Evolutionary conservation across 305 asterid species (phyloP).

Genomic region (Plantago coronopus): DNA sequence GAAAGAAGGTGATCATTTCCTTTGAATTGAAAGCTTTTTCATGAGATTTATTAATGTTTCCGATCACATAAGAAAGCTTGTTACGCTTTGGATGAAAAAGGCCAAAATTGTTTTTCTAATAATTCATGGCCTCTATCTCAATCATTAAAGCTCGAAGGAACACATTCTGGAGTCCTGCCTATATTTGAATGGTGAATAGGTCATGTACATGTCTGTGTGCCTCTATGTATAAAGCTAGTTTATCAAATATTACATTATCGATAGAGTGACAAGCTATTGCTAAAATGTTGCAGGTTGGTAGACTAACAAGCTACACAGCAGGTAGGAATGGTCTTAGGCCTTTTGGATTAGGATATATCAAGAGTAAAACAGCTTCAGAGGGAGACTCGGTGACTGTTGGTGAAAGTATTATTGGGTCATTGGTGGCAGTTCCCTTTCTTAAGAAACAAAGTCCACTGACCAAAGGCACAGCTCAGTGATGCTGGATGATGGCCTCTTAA

Average conservation of each 20-base stretch:
- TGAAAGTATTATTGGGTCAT: slow-evolving; percentile 52
- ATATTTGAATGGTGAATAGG: neutral
- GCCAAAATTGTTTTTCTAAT: neutral
- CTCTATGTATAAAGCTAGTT: slow-evolving; percentile 11
- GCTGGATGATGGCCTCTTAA: slow-evolving; percentile 17
- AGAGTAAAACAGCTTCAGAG: slow-evolving; percentile 62
- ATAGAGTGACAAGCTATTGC: slow-evolving; percentile 16
- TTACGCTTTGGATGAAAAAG: neutral
- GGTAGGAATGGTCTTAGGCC: slow-evolving; percentile 53
- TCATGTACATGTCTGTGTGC: neutral
- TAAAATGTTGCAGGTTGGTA: slow-evolving; percentile 63
- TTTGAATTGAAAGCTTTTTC: slow-evolving; percentile 18
- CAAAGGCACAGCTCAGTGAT: slow-evolving; percentile 28
- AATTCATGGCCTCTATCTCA: too few species aligned
- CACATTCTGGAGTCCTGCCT: neutral
- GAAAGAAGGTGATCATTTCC: slow-evolving; percentile 60
- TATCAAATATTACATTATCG: slow-evolving; percentile 15
- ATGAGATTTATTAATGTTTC: slow-evolving; percentile 3
- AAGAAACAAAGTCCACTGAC: slow-evolving; percentile 51
- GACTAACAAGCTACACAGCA: slow-evolving; percentile 68
- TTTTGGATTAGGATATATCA: slow-evolving; percentile 88
- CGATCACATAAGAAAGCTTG: slow-evolving; percentile 15
- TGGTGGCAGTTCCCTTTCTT: slow-evolving; percentile 83
- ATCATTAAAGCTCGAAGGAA: too few species aligned
- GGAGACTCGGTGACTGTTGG: slow-evolving; percentile 73